These are phyloP conservation scores for Effrenium voratum DNA, from an alignment of 73 alveolate species.

Conservation along the genomic window DNA sequence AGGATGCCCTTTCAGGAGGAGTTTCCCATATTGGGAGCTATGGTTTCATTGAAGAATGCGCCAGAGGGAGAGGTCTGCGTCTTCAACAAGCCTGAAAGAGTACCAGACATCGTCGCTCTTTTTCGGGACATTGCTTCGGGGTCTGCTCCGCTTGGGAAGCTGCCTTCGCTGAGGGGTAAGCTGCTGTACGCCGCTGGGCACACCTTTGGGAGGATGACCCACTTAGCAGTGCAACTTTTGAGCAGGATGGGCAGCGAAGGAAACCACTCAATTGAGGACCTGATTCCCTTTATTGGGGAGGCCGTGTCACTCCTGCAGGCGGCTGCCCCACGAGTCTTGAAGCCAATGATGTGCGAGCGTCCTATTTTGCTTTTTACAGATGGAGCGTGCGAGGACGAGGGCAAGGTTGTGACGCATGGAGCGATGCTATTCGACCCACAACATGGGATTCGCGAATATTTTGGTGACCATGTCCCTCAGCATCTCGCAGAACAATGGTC, in stretches of 20 bases:
- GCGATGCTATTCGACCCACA: background rate
- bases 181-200: background rate
- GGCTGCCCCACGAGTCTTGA: too few species aligned
- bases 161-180: background rate
- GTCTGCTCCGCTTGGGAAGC: too few species aligned
- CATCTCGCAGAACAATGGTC: background rate
- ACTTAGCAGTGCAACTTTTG: too few species aligned
- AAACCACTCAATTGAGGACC: too few species aligned
- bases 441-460: background rate
- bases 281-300: too few species aligned
- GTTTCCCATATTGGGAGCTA: background rate
- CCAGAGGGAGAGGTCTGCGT: background rate
- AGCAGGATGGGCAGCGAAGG: too few species aligned
- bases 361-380: background rate
- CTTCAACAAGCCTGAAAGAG: background rate
- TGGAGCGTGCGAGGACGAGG: background rate
- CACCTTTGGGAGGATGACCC: background rate
- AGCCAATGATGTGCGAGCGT: too few species aligned
- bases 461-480: background rate
- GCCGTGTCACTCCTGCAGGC: too few species aligned
- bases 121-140: too few species aligned
- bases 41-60: background rate
- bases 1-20: background rate
- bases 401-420: background rate
- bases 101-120: background rate